Evolutionary conservation across 1,139 yeast genomes (phyloP), one percentile per base, ranked within the genome.

Genomic region (Geotrichum macrosporum): DNA sequence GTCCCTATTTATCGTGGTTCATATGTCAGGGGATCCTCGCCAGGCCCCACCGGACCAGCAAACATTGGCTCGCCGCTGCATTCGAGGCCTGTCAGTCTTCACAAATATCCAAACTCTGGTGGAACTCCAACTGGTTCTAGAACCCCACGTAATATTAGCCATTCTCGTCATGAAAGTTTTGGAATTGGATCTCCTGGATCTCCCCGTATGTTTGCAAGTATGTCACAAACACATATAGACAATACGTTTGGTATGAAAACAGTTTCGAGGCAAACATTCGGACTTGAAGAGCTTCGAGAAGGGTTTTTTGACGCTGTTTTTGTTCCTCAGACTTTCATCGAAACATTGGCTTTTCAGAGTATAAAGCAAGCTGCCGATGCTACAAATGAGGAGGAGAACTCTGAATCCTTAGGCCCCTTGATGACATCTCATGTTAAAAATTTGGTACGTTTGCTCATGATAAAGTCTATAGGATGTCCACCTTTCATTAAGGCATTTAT

Each of bases 231-330:
- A n/a, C 35, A 22, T 16, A 21, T 46, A 15, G 46, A 41, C 22
- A 19, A 35, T 10, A 20, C 34, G 6, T 33, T 46, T 9, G 39
- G 20, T 16, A 22, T 29, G 12, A 30, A 40, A 15, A 31, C 21
- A 10, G 49, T 32, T 27, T 18, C 20, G 5, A 37, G 49, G 5
- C 27, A 36, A 4, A 37, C 40, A 3, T 70, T 62, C 50, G 69
- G 65, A 1, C 46, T 73, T 15, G 72, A 71, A 46, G 78, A 74
- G 52, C 54, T 71, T 20, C 60, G 78, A 51, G 71, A 71, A 46
- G 77, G 77, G 2, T 73, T 70, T 53, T 74, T 74, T 51, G 77
- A 74, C 52, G 72, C 77, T 0, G 61, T 68, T 1, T 74, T 65
- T 51, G 61, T 66, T n/a, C 69, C 69, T 20, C 69, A 66, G 15